Base-by-base conservation (phyloP, 2,329 filamentous ascomycete genomes). In the Fusarium austroafricanum region DNA sequence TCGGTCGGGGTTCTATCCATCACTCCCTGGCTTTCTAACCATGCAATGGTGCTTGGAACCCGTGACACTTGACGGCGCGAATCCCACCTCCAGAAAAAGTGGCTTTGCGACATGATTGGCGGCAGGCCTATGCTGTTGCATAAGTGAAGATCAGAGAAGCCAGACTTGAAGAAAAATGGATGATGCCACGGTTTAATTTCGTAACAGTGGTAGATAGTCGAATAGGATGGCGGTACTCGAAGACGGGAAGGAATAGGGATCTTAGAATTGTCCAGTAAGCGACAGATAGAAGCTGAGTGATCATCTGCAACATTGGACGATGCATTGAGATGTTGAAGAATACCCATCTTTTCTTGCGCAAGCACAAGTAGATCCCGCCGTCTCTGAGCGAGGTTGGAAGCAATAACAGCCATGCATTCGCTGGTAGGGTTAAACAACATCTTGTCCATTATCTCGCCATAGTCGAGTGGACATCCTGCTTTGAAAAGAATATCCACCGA, bases 71-170 rank as follows among this genome's bases (percentile, higher is more conserved):
- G 21, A 23, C 21, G 21, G 6, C 21, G 21, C 21, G 21, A 23
- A 23, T 23, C 21, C 21, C 21, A 23, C 6, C 21, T 23, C 21
- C 21, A 23, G 21, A 23, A 23, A 37, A 20, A 2, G 3, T 0
- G 4, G 1, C 5, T 2, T 0, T 5, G 5, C 5, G 2, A 5
- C 37, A 35, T 35, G 2, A 12, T 9, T 3, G 50, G 50, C 2
- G 21, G 18, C 2, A 43, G 5, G 1, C 50, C 50, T 2, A 37
- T 6, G 1, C 0, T 5, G 11, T 45, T n/a, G 11, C 17, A 9
- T 4, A 15, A 4, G 3, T 17, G n/a, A 2, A 44, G 10, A 14
- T 44, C 17, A 8, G 3, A 12, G 3, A 53, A 53, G 5, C 50
- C 50, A 6, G n/a, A 5, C 14, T 11, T 8, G 26, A 28, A 44